Evolutionary conservation across 2,329 filamentous ascomycete species (phyloP).

Genomic region (Ophiostoma sp.): DNA sequence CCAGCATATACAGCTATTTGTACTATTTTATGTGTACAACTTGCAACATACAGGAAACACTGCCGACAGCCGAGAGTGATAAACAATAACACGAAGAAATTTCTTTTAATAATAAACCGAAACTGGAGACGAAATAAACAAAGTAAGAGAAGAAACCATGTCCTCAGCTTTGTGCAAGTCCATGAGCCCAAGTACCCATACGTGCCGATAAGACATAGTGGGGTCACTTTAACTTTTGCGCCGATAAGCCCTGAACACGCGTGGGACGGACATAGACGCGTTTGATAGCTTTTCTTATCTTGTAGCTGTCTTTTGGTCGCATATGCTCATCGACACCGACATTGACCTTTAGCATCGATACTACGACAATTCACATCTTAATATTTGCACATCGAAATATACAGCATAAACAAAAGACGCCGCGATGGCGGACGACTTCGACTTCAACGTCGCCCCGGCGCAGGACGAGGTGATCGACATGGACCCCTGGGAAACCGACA

Average conservation of each 20-base stretch:
- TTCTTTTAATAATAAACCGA: too few species aligned
- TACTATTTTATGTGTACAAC: too few species aligned
- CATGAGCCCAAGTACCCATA: background rate
- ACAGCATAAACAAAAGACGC: background rate
- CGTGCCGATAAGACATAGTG: constrained; percentile 5
- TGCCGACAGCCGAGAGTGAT: too few species aligned
- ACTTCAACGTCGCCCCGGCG: constrained; percentile 7
- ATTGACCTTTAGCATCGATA: background rate
- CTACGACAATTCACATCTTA: background rate
- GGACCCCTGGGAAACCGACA: background rate
- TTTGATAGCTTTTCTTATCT: background rate
- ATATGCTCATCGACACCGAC: background rate
- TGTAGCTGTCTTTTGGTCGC: background rate
- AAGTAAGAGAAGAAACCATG: too few species aligned
- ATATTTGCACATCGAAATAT: background rate
- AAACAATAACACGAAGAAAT: too few species aligned
- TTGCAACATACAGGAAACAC: too few species aligned
- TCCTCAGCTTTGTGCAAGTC: too few species aligned
- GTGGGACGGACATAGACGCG: background rate
- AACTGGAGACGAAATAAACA: too few species aligned
- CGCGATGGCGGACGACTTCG: constrained; percentile 14
- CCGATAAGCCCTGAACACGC: background rate
- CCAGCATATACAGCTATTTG: too few species aligned
- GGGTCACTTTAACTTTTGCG: background rate
- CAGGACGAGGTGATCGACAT: constrained; percentile 8